These are phyloP conservation scores for Dionaea muscipula DNA, from an alignment of 179 eudicot genomes.

Conservation along the genomic window DNA sequence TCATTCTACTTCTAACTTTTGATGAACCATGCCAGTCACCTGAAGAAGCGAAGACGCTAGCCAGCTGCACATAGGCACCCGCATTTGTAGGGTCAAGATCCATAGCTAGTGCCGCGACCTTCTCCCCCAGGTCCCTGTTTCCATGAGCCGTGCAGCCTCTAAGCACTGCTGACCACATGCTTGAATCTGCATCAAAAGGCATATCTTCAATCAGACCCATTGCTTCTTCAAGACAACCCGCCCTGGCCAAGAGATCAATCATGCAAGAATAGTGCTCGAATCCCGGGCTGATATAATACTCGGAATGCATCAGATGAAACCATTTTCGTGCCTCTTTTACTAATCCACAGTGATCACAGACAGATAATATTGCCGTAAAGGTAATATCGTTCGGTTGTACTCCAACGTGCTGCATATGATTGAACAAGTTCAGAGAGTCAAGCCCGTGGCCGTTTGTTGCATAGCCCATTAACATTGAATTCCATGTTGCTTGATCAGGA, in stretches of 20 bases:
- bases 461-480: constrained; percentile 78
- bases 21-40: constrained; percentile 71
- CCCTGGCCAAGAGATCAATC: constrained; percentile 78
- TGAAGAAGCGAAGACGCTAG: constrained; percentile 52
- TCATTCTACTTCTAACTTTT: constrained; percentile 52
- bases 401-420: constrained; percentile 36
- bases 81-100: constrained; percentile 62
- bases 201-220: constrained; percentile 36
- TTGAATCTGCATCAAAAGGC: constrained; percentile 51
- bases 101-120: constrained; percentile 36
- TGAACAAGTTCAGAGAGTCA: constrained; percentile 51
- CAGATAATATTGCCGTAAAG: constrained; percentile 66
- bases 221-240: constrained; percentile 61
- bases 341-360: constrained; percentile 76
- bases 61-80: constrained; percentile 59
- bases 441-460: constrained; percentile 70
- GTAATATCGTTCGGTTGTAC: constrained; percentile 45
- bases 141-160: constrained; percentile 75
- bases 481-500: constrained; percentile 60
- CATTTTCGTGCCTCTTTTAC: constrained; percentile 65
- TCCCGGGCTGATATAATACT: constrained; percentile 46
- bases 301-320: constrained; percentile 58
- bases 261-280: constrained; percentile 84
- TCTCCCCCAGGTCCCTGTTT: constrained; percentile 39
- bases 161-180: constrained; percentile 63